Evolutionary conservation across 2,329 filamentous ascomycete species (phyloP).

Genomic region (Eurotiales sp.): DNA sequence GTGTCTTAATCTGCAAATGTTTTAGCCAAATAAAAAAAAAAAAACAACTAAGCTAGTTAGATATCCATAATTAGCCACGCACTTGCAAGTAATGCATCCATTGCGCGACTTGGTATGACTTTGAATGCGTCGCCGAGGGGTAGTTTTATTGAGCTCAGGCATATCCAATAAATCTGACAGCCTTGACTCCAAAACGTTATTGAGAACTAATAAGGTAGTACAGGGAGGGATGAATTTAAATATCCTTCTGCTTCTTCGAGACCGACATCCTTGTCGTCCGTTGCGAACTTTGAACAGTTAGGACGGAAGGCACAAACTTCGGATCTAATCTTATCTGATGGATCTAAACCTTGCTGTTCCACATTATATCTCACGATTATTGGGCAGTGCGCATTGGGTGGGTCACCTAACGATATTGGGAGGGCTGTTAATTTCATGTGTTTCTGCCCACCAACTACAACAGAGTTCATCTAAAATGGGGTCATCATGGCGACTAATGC

Average conservation of each 20-base stretch:
- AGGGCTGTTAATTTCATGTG: not conserved
- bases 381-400: slow-evolving; percentile 1
- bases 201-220: not conserved
- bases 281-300: too few relatives aligned
- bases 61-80: not conserved
- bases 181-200: not conserved
- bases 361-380: not conserved
- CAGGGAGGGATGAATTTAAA: too few relatives aligned
- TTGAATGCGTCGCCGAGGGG: not conserved
- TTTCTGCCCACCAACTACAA: too few relatives aligned
- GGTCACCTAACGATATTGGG: slow-evolving; percentile 2
- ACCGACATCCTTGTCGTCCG: too few relatives aligned
- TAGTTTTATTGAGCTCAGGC: not conserved
- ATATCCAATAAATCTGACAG: not conserved
- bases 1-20: slow-evolving; percentile 20
- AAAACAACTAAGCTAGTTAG: not conserved
- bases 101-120: slow-evolving; percentile 2
- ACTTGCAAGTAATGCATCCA: slow-evolving; percentile 14
- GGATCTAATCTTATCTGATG: slow-evolving; percentile 13
- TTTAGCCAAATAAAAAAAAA: not conserved
- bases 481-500: too few relatives aligned
- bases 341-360: not conserved
- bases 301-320: not conserved
- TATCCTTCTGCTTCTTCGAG: too few relatives aligned
- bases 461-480: too few relatives aligned